Evolutionary conservation across 306 rosid species (phyloP).

Genomic region (Lupinus albus): DNA sequence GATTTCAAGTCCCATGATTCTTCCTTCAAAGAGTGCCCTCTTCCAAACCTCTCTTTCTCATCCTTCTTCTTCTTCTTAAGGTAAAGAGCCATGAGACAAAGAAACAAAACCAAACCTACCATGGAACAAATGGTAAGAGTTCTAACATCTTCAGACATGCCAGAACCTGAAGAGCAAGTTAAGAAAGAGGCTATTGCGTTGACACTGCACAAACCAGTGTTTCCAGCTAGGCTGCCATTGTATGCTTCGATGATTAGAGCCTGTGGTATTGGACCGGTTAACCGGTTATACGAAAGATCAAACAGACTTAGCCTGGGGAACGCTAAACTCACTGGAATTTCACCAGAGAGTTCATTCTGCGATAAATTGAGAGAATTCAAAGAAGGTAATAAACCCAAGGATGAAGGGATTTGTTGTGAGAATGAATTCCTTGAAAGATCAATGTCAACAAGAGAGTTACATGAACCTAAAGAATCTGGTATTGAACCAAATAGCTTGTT

Average conservation of each 20-base stretch:
- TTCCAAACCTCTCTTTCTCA: constrained; percentile 39
- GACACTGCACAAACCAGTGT: constrained; percentile 65
- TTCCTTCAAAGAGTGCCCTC: constrained; percentile 65
- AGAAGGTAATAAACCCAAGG: constrained; percentile 61
- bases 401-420: constrained; percentile 59
- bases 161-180: constrained; percentile 52
- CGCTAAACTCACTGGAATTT: constrained; percentile 62
- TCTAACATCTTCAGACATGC: constrained; percentile 51
- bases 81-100: constrained; percentile 43
- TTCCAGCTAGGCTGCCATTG: constrained; percentile 77
- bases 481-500: constrained; percentile 64
- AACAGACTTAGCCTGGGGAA: constrained; percentile 64
- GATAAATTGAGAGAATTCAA: constrained; percentile 72
- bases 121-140: constrained; percentile 59
- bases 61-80: constrained; percentile 38
- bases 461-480: constrained; percentile 65
- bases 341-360: constrained; percentile 61
- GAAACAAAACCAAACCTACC: constrained; percentile 40
- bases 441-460: constrained; percentile 53
- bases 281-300: constrained; percentile 66
- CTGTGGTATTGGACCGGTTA: constrained; percentile 65
- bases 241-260: constrained; percentile 66
- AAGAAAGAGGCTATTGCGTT: constrained; percentile 44
- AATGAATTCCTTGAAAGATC: constrained; percentile 63
- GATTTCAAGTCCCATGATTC: constrained; percentile 90